Conservation (phyloP, 495 filamentous ascomycete species). For the Annulohypoxylon stygium region DNA sequence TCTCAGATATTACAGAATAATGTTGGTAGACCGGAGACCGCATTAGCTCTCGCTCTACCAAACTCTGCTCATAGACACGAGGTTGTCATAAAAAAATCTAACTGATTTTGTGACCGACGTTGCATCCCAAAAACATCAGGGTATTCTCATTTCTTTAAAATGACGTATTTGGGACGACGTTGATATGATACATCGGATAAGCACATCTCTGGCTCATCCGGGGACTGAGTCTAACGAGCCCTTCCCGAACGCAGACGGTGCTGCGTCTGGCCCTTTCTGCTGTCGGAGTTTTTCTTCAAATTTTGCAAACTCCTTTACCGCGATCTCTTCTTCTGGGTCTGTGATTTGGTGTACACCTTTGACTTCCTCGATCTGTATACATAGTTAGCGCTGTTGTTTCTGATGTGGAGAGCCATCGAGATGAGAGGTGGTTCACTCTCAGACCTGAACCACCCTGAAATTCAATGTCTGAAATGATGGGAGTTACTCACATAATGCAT, state of each 20-base stretch:
- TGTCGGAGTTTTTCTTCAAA: constrained; percentile 94
- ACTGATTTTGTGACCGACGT: constrained; percentile 32
- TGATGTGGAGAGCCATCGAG: not conserved
- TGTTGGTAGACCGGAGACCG: constrained; percentile 27
- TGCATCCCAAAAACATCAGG: constrained; percentile 26
- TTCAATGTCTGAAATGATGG: not conserved
- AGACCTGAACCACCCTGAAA: not conserved
- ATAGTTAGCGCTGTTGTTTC: constrained; percentile 37
- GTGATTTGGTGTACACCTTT: constrained; percentile 91
- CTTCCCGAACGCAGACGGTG: constrained; percentile 72
- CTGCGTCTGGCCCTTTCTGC: constrained; percentile 70
- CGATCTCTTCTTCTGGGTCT: constrained; percentile 92
- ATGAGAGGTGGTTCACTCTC: not conserved
- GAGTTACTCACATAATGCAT: constrained; percentile 73
- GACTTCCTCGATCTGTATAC: constrained; percentile 88
- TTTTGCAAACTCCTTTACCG: constrained; percentile 89
- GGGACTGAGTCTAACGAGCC: constrained; percentile 73
- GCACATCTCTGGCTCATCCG: constrained; percentile 52
- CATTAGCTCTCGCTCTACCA: constrained; percentile 15
- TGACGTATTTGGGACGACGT: constrained; percentile 34
- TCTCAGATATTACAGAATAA: constrained; percentile 15
- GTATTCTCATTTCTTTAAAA: constrained; percentile 33
- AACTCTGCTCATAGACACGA: constrained; percentile 30
- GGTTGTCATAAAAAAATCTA: constrained; percentile 30
- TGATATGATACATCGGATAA: constrained; percentile 47